Percentiles rank a stretch among this genome's conserved stretches.
Evolutionary conservation across 768 basidiomycete genomes (phyloP).

Genomic region (Rhodosporidiobolus odoratus): DNA sequence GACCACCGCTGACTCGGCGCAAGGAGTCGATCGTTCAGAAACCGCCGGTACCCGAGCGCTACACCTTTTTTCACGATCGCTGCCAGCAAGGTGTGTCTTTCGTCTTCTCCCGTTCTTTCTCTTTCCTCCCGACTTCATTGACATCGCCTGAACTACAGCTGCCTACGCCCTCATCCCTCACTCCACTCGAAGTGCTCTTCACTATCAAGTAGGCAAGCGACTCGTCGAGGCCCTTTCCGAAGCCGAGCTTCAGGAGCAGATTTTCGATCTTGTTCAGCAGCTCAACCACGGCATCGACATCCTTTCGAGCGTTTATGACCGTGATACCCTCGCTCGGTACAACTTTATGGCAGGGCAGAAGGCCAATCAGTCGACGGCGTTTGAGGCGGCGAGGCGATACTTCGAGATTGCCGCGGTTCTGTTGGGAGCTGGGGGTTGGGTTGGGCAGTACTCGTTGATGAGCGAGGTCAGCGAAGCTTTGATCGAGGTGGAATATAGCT

Average conservation of each 20-base stretch:
- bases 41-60: not conserved
- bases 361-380: constrained; percentile 27
- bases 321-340: constrained; percentile 21
- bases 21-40: constrained; percentile 12
- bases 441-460: constrained; percentile 20
- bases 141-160: not conserved
- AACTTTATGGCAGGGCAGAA: constrained; percentile 27
- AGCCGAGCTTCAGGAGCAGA: not conserved
- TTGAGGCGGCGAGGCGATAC: constrained; percentile 27
- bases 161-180: constrained; percentile 31
- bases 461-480: constrained; percentile 24
- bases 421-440: constrained; percentile 16
- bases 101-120: not conserved
- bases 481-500: constrained; percentile 30
- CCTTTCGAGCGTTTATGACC: constrained; percentile 17
- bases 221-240: constrained; percentile 11
- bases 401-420: constrained; percentile 26
- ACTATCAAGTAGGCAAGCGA: constrained; percentile 28
- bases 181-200: not conserved
- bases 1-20: not conserved
- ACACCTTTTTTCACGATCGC: constrained; percentile 38
- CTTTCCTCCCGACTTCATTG: not conserved
- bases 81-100: constrained; percentile 26
- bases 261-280: constrained; percentile 37
- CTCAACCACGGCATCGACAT: constrained; percentile 30